Evolutionary conservation across 129 eudicot genomes (phyloP), one percentile per base, ranked within the genome.

Genomic region (Silybum marianum): DNA sequence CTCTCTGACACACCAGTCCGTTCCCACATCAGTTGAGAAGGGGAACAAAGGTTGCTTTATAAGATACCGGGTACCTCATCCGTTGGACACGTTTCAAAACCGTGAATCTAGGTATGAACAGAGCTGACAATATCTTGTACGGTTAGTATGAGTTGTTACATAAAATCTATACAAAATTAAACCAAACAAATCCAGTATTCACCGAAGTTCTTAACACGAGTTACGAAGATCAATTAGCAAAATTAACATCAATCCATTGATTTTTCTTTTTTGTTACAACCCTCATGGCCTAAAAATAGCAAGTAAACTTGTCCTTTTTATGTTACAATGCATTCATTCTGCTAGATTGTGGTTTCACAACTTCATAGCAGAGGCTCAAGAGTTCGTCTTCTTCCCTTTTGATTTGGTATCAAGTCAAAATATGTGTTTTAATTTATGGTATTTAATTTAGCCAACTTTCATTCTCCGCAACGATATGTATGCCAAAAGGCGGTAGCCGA

Each of bases 401-500:
- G 46, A 30, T 72, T 72, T 21, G 9, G 26, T 72, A 38, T 72
- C 32, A 38, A 71, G 76, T 72, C 25, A 72, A 78, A 77, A 38
- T 7, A 14, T 22, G 39, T 67, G 28, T 18, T 26, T 3, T 67
- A 40, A 19, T 12, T 11, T 8, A 34, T 63, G 26, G 28, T 65
- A 65, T 65, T 65, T 67, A 44, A 75, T 73, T 63, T 78, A 85
- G 6, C 66, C 66, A 40, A 87, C 78, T 81, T 85, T 89, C 95
- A 89, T 94, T 69, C 90, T 83, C n/a, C 98, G 63, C 42, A 96
- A 83, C 77, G 93, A 90, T 63, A 96, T 12, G 87, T 96, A 96
- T 0, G 99, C 99, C 80, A 93, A 83, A 66, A 96, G 19, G 25
- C 99, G 87, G 85, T 93, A 96, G 78, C 99, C 99, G 32, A 96